Percentiles rank a stretch among this genome's conserved stretches.
Conservation (phyloP, 306 rosid species). For the Gleditsia sinensis region DNA sequence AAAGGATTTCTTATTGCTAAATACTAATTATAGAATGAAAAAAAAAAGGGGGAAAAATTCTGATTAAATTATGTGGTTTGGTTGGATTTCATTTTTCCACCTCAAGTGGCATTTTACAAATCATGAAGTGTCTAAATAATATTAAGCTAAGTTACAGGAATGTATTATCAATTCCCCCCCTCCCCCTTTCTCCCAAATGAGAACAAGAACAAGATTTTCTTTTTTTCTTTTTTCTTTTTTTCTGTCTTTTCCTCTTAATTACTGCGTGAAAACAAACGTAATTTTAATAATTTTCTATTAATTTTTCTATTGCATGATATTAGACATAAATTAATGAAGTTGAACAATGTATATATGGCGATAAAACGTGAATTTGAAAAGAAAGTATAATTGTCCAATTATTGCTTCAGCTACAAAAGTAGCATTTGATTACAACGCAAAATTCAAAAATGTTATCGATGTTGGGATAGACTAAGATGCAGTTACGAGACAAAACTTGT, state of each 20-base stretch:
- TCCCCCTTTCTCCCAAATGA: neutral
- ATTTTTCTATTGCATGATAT: neutral
- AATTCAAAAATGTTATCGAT: neutral
- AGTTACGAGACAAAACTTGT: neutral
- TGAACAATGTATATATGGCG: neutral
- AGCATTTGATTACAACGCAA: neutral
- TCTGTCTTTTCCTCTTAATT: neutral
- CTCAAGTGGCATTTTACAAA: neutral
- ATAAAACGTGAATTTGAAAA: neutral
- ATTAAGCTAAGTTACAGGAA: neutral
- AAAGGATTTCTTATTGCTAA: neutral
- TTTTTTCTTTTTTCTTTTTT: neutral
- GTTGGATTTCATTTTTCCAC: neutral
- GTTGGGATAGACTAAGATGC: neutral
- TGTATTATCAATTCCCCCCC: neutral
- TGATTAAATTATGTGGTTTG: neutral
- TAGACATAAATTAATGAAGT: neutral
- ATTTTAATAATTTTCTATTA: neutral
- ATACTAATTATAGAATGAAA: neutral
- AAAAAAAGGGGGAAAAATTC: neutral
- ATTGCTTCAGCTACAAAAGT: neutral
- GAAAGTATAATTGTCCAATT: neutral
- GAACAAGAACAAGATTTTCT: too few relatives aligned
- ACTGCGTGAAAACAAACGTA: too few relatives aligned
- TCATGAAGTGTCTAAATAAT: neutral